These are phyloP conservation scores for Monosporozyma yasuniensis DNA, from an alignment of 805 yeast genomes.

Conservation along the genomic window DNA sequence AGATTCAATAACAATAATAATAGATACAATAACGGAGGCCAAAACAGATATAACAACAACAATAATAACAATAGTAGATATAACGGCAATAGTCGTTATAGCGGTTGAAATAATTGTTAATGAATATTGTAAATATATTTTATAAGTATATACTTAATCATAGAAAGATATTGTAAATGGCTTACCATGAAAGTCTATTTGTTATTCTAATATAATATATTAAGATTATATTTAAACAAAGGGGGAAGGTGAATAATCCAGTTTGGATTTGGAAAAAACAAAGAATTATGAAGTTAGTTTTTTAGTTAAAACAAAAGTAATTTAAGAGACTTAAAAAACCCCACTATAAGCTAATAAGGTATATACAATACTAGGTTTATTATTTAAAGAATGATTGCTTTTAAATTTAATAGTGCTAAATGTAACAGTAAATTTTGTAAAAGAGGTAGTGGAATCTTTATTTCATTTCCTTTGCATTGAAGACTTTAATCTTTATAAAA, in stretches of 20 bases:
- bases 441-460: no score
- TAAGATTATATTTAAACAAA: not conserved
- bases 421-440: no score
- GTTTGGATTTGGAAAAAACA: no score
- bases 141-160: not conserved
- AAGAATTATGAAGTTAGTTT: no score
- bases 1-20: conserved; percentile 11
- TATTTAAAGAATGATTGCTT: no score
- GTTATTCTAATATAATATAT: not conserved
- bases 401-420: no score
- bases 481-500: no score
- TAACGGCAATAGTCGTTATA: conserved; percentile 9
- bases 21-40: not conserved
- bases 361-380: no score
- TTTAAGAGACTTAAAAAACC: no score
- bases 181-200: not conserved
- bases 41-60: not conserved
- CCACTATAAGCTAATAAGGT: no score
- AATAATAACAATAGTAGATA: conserved; percentile 12
- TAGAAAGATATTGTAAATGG: not conserved
- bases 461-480: no score
- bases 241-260: not conserved
- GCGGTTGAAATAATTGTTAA: not conserved
- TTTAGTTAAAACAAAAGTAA: no score
- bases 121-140: not conserved